Conservation (phyloP, 148 eudicot genomes). For the Chenopodium berlandieri region DNA sequence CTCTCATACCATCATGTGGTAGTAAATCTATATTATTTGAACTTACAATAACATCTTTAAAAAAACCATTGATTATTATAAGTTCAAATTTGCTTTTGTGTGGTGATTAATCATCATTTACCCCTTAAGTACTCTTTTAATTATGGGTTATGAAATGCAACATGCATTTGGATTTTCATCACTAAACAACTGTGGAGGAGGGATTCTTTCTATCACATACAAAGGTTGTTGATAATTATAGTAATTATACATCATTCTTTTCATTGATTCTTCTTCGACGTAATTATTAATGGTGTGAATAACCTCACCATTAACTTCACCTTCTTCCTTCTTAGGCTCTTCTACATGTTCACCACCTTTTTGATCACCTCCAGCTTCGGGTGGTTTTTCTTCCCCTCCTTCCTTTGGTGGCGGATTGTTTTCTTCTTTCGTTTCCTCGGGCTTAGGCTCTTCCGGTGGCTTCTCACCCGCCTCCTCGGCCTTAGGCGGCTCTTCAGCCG, state of each 20-base stretch:
- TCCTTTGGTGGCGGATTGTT: not conserved
- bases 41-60: constrained; percentile 25
- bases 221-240: constrained; percentile 52
- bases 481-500: constrained; percentile 39
- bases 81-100: constrained; percentile 14
- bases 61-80: constrained; percentile 27
- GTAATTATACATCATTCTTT: constrained; percentile 52
- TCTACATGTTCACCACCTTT: constrained; percentile 16
- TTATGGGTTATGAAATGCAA: constrained; percentile 42
- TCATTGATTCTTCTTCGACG: constrained; percentile 49
- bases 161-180: constrained; percentile 99
- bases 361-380: constrained; percentile 2
- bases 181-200: constrained; percentile 89
- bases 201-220: constrained; percentile 75
- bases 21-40: constrained; percentile 8
- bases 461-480: constrained; percentile 41
- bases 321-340: constrained; percentile 16
- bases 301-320: constrained; percentile 7
- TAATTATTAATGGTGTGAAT: constrained; percentile 16
- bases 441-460: constrained; percentile 37
- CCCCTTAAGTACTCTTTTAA: not conserved
- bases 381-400: constrained; percentile 24
- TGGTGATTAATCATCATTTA: not conserved
- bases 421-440: constrained; percentile 28
- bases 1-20: constrained; percentile 22